These are phyloP conservation scores for Rhynchospora pubera DNA, from an alignment of 176 grass and related monocot species.

Conservation along the genomic window DNA sequence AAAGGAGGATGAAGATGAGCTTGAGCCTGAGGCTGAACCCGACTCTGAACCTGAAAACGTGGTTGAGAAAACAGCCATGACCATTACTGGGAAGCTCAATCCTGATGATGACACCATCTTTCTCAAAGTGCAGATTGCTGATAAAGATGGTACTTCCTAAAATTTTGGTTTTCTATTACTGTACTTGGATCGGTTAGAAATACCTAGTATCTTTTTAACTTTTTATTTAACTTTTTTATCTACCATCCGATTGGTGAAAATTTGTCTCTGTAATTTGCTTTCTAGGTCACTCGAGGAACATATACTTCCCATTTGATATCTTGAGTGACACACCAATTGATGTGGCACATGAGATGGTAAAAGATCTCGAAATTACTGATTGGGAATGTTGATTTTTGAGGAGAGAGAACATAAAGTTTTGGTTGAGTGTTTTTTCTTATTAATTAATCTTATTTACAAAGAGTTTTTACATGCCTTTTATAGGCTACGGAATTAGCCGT, in stretches of 20 bases:
- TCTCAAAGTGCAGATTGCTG: slow-evolving; percentile 80
- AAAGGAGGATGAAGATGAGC: neutral
- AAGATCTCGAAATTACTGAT: slow-evolving; percentile 72
- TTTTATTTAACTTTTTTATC: neutral
- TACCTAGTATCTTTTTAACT: neutral
- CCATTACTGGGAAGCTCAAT: slow-evolving; percentile 89
- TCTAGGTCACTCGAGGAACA: slow-evolving; percentile 46
- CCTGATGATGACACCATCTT: slow-evolving; percentile 70
- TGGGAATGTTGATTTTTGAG: too few species aligned
- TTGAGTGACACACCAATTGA: slow-evolving; percentile 57
- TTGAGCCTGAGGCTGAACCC: neutral
- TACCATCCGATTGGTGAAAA: neutral
- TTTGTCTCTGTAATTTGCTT: neutral
- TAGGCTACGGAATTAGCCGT: too few species aligned
- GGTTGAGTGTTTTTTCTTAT: too few species aligned
- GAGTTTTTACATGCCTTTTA: too few species aligned
- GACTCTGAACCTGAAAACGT: neutral
- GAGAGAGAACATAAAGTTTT: too few species aligned
- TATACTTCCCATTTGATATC: slow-evolving; percentile 89
- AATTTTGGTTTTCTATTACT: neutral
- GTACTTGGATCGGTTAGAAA: neutral
- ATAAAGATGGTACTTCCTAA: slow-evolving; percentile 34
- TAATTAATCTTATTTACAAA: too few species aligned
- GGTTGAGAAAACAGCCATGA: slow-evolving; percentile 41
- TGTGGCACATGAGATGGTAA: slow-evolving; percentile 90